Base-by-base conservation (phyloP, 345 rosid species). In the Excoecaria cochinchinensis region DNA sequence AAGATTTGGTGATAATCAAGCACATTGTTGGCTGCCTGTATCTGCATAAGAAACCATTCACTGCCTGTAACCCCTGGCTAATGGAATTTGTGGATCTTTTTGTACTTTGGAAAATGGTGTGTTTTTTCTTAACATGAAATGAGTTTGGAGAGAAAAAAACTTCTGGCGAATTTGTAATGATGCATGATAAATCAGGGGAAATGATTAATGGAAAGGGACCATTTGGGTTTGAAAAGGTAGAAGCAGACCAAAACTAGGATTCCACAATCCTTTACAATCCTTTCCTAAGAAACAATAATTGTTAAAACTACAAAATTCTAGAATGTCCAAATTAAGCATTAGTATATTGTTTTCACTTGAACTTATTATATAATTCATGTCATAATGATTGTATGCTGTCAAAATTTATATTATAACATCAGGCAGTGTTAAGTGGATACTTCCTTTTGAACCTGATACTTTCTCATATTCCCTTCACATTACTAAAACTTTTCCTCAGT, bases 401-500 rank as follows among this genome's bases (percentile, higher is more conserved):
- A 46, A 42, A 38, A 19, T 39, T 17, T 25, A 24, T 11, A 24
- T 7, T 5, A 57, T 17, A 21, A 31, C 40, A 51, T 69, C 53
- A 44, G 67, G 14, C 42, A 2, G 64, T 52, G 22, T 19, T 80
- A 16, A 48, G 39, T 70, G 39, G 31, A 31, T 9, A 22, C 11
- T 19, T 60, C 40, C 60, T 73, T 22, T 44, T 74, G 40, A 24
- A 71, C 63, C 47, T 51, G 50, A 68, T 68, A 60, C 16, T 55
- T n/a, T 51, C 12, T 40, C 7, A 61, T 38, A n/a, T 75, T 46
- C 46, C 50, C 25, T 13, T 70, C 31, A 24, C 68, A 4, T 42
- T 15, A 31, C 57, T 76, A 53, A 85, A 77, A 40, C 36, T 12
- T 82, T 60, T 79, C 66, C 63, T 40, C 68, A 91, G 94, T 61